These are phyloP conservation scores for Rhodotorula diobovata DNA, from an alignment of 768 basidiomycete species.

Conservation along the genomic window DNA sequence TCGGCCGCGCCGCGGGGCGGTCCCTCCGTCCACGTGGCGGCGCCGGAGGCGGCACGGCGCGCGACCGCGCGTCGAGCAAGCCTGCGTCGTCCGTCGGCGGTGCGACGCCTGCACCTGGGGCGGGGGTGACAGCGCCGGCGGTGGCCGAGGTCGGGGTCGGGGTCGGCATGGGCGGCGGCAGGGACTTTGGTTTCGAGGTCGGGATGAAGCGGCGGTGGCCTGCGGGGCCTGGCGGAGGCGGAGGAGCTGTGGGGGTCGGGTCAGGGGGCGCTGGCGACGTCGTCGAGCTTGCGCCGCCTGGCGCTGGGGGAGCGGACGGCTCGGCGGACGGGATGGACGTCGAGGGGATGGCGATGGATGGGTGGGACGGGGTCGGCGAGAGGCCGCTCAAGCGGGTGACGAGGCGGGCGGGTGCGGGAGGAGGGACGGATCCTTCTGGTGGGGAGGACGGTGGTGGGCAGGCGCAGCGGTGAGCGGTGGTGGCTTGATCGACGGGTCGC, in stretches of 20 bases:
- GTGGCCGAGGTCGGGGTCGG: background rate
- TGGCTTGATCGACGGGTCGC: too few relatives aligned
- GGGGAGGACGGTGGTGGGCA: background rate
- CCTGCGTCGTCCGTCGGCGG: background rate
- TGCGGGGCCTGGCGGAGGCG: background rate
- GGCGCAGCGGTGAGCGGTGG: background rate
- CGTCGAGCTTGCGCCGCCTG: background rate
- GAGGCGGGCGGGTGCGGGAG: background rate
- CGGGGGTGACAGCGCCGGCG: too few relatives aligned
- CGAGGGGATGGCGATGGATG: constrained; percentile 29
- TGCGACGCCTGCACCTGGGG: background rate
- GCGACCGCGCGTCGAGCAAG: background rate
- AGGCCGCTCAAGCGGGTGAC: constrained; percentile 28
- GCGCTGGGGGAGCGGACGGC: background rate
- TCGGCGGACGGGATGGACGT: constrained; percentile 27
- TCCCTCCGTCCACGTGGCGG: background rate
- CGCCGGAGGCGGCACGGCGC: too few relatives aligned
- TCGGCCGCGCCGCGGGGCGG: background rate
- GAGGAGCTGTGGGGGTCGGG: background rate
- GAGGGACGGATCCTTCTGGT: too few relatives aligned
- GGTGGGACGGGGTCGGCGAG: constrained; percentile 35
- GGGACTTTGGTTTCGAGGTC: background rate
- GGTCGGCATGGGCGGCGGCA: constrained; percentile 5
- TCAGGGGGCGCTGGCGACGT: background rate
- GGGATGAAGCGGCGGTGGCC: constrained; percentile 27